Conservation (phyloP, 768 basidiomycete species). For the Cyclocybe cylindracea region DNA sequence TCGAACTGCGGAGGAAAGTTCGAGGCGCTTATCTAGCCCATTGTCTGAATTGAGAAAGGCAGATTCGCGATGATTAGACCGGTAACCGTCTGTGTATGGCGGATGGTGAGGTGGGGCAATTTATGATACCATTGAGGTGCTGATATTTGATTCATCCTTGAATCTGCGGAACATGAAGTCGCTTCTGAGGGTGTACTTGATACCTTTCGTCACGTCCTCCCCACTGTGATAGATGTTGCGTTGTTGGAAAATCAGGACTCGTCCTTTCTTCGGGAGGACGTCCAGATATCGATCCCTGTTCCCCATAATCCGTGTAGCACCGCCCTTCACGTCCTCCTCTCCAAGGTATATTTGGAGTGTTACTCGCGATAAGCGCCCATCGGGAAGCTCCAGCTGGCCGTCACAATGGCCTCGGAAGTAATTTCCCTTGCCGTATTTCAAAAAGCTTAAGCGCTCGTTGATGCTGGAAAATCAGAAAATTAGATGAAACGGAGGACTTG, state of each 20-base stretch:
- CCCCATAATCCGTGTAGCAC: constrained; percentile 41
- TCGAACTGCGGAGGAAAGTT: background rate
- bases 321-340: constrained; percentile 35
- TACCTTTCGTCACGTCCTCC: constrained; percentile 37
- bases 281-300: constrained; percentile 32
- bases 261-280: constrained; percentile 42
- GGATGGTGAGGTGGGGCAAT: too few relatives aligned
- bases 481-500: background rate
- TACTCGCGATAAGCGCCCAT: constrained; percentile 37
- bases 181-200: constrained; percentile 41
- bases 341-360: constrained; percentile 51
- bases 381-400: constrained; percentile 33
- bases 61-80: too few relatives aligned
- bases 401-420: constrained; percentile 44
- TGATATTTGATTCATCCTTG: background rate
- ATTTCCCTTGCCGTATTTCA: constrained; percentile 43
- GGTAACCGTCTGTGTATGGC: too few relatives aligned
- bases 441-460: constrained; percentile 45
- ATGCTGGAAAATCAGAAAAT: constrained; percentile 24
- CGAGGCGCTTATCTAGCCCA: background rate
- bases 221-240: constrained; percentile 40
- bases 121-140: too few relatives aligned
- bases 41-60: too few relatives aligned
- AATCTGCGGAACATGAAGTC: constrained; percentile 38
- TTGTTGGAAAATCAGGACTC: constrained; percentile 49